Conservation (phyloP, 306 rosid genomes). For the Abrus precatorius region DNA sequence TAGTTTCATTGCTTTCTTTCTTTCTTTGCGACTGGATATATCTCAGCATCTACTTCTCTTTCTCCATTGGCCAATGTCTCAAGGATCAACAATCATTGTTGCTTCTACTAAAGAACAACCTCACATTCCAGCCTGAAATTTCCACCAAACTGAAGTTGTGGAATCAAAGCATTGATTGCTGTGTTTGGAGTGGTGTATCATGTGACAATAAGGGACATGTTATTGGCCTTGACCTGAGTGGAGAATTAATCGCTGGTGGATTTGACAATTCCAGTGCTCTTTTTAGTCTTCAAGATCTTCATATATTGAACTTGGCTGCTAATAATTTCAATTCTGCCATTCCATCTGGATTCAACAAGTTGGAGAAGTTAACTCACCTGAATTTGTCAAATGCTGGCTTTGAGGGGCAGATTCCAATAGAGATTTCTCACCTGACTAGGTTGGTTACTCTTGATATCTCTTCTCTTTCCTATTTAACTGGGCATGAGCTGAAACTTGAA, state of each 20-base stretch:
- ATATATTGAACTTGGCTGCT: conserved; percentile 42
- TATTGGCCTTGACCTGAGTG: conserved; percentile 51
- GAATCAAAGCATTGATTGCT: conserved; percentile 50
- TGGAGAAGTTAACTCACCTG: conserved; percentile 44
- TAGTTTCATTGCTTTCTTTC: conserved; percentile 48
- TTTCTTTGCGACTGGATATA: conserved; percentile 30
- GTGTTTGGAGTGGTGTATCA: conserved; percentile 63
- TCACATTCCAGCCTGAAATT: neutral
- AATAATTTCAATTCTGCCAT: conserved; percentile 41
- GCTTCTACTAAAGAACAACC: conserved; percentile 56
- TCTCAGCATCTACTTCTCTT: conserved; percentile 29
- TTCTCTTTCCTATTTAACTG: neutral
- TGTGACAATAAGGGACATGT: conserved; percentile 48
- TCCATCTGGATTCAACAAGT: conserved; percentile 51
- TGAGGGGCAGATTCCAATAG: conserved; percentile 53
- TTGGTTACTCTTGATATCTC: conserved; percentile 59
- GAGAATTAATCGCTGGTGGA: conserved; percentile 48
- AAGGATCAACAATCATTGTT: conserved; percentile 55
- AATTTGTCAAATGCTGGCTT: conserved; percentile 55
- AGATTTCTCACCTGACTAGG: conserved; percentile 55
- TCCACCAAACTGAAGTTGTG: conserved; percentile 53
- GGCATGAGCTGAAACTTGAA: conserved; percentile 44
- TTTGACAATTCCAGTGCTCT: conserved; percentile 45
- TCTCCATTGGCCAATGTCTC: conserved; percentile 52
- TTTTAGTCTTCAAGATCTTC: conserved; percentile 50